These are phyloP conservation scores for Sporothrix luriei DNA, from an alignment of 2,329 filamentous ascomycete species.

Conservation along the genomic window DNA sequence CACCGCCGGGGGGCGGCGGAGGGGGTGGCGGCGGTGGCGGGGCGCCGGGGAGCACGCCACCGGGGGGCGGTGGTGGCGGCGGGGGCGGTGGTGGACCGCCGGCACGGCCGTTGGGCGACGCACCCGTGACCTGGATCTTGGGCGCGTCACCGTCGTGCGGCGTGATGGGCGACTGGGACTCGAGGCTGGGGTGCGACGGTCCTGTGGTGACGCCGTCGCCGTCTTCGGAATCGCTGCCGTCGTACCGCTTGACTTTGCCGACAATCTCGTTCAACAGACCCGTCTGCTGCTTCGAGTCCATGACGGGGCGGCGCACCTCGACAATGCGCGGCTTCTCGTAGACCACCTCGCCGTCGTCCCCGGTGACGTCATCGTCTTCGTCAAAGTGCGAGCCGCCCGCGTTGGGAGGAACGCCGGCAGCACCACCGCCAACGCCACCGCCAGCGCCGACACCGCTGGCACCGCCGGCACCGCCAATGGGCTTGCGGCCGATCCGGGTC, in stretches of 20 bases:
- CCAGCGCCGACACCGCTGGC: background rate
- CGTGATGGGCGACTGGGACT: conserved; percentile 69
- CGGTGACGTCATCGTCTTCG: conserved; percentile 36
- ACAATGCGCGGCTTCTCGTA: conserved; percentile 80
- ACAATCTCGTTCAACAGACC: conserved; percentile 71
- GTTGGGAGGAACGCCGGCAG: background rate
- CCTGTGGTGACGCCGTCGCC: conserved; percentile 72
- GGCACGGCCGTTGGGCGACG: conserved; percentile 28
- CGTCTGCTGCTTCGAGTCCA: conserved; percentile 65
- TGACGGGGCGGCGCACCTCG: conserved; percentile 71
- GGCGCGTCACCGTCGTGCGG: conserved; percentile 63
- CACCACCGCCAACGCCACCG: background rate
- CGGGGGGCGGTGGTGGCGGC: conserved; percentile 53
- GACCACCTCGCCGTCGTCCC: conserved; percentile 52
- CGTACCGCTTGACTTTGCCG: conserved; percentile 72
- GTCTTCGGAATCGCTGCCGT: conserved; percentile 70
- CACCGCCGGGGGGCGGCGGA: conserved; percentile 53
- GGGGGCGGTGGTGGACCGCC: conserved; percentile 54
- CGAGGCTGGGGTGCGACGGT: conserved; percentile 73
- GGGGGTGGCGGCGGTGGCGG: conserved; percentile 45
- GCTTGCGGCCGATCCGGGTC: conserved; percentile 59
- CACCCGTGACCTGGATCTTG: conserved; percentile 60
- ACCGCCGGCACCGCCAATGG: conserved; percentile 44
- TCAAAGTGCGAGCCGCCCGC: conserved; percentile 31
- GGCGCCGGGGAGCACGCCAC: conserved; percentile 39